These are phyloP conservation scores for Phaeosphaeria sp. DNA, from an alignment of 2,329 filamentous ascomycete species.

Conservation along the genomic window DNA sequence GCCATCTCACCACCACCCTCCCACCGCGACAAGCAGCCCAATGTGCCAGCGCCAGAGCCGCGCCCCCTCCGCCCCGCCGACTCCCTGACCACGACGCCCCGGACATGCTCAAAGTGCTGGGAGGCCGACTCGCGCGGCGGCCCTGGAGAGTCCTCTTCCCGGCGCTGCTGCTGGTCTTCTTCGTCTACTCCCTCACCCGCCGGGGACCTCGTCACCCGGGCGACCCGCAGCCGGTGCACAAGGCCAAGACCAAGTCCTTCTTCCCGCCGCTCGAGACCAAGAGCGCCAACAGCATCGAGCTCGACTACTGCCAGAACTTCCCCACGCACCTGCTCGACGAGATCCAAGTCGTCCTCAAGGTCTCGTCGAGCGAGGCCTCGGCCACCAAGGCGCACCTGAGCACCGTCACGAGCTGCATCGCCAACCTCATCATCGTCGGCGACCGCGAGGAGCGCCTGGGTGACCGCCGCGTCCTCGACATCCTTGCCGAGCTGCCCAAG, in stretches of 20 bases:
- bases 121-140: constrained; percentile 33
- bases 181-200: constrained; percentile 37
- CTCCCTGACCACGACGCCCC: background rate
- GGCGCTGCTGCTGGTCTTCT: constrained; percentile 40
- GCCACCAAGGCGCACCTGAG: constrained; percentile 57
- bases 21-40: background rate
- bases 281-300: constrained; percentile 35
- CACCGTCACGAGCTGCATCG: constrained; percentile 62
- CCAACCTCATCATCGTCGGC: constrained; percentile 64
- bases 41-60: background rate
- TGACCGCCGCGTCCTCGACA: constrained; percentile 56
- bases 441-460: constrained; percentile 63
- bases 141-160: constrained; percentile 42
- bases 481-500: constrained; percentile 58
- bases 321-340: constrained; percentile 50
- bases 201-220: constrained; percentile 11
- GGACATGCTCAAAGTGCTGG: constrained; percentile 34
- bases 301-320: constrained; percentile 50
- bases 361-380: constrained; percentile 53
- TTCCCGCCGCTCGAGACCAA: constrained; percentile 44
- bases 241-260: constrained; percentile 43
- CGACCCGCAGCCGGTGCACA: constrained; percentile 28
- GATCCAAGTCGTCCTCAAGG: constrained; percentile 58
- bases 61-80: constrained; percentile 4
- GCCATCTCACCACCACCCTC: background rate